Evolutionary conservation across 2,329 filamentous ascomycete genomes (phyloP), one percentile per base, ranked within the genome.

Genomic region (Alternaria sp.): DNA sequence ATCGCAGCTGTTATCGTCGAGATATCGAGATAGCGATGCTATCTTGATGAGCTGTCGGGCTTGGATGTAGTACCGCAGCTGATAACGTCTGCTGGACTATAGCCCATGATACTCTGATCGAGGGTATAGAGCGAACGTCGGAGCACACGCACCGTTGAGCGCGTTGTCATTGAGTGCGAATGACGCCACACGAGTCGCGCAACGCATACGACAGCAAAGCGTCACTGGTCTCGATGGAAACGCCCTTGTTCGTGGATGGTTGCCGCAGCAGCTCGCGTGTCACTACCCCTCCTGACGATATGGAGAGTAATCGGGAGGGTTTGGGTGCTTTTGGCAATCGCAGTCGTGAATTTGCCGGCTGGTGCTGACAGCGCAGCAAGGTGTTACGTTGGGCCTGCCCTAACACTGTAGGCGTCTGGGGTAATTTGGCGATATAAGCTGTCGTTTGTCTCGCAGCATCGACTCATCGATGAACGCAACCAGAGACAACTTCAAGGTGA

Each of bases 301-400:
- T 54, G 26, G 17, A 47, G 40, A 19, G 43, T 26, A 36, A 9
- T 54, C 59, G 19, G 54, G 57, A 57, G 30, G 51, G n/a, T 57
- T 70, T 67, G 47, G 58, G 62, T 46, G 62, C 62, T 66, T 66
- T 69, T 45, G 66, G 62, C 60, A 66, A 51, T 63, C 28, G 23
- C 46, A 61, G 21, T 66, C 61, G 61, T 54, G 54, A 55, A 44
- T 59, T 30, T 57, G 44, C 30, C 21, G 58, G 17, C 45, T 30
- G 28, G 28, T 52, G 40, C 45, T 59, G 58, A 46, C 36, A 62
- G 40, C 26, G 32, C 52, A 55, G 26, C 50, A 40, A 32, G 9
- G 30, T 56, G 62, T 59, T 56, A 47, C 51, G 21, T 62, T 28
- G 53, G 30, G 49, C 23, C 23, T 43, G 43, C 25, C 51, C 44